Evolutionary conservation across 805 yeast genomes (phyloP).

Genomic region (Candida taoyuanica): DNA sequence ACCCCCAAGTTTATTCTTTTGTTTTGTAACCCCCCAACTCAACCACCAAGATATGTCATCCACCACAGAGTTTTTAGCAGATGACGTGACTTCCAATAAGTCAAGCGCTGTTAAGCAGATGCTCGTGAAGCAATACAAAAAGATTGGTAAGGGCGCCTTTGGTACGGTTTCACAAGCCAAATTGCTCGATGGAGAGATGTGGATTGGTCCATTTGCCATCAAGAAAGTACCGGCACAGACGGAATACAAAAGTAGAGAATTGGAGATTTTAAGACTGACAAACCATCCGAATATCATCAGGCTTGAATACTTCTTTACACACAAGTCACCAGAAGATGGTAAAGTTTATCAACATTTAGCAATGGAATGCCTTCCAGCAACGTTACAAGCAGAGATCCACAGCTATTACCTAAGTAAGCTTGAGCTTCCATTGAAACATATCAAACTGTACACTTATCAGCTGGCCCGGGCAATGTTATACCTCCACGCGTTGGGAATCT

Average conservation of each 20-base stretch:
- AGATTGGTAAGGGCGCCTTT: slow-evolving; percentile 83
- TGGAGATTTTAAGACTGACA: slow-evolving; percentile 69
- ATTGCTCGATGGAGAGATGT: slow-evolving; percentile 36
- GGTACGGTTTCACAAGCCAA: slow-evolving; percentile 81
- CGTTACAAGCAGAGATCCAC: slow-evolving; percentile 70
- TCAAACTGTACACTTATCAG: slow-evolving; percentile 74
- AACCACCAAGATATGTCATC: not conserved
- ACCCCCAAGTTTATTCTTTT: too few species aligned
- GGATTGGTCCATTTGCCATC: slow-evolving; percentile 82
- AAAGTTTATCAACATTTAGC: slow-evolving; percentile 75
- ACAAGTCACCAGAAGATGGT: slow-evolving; percentile 56
- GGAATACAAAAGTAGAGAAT: slow-evolving; percentile 77
- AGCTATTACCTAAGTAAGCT: slow-evolving; percentile 57
- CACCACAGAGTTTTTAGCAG: slow-evolving; percentile 41
- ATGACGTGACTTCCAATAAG: slow-evolving; percentile 59
- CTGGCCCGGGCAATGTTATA: slow-evolving; percentile 81
- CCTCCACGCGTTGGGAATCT: slow-evolving; percentile 72
- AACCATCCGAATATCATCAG: slow-evolving; percentile 77
- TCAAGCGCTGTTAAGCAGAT: slow-evolving; percentile 51
- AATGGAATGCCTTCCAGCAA: slow-evolving; percentile 84
- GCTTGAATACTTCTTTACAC: slow-evolving; percentile 66
- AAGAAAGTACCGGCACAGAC: slow-evolving; percentile 86
- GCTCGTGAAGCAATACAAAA: slow-evolving; percentile 66
- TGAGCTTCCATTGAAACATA: slow-evolving; percentile 65
- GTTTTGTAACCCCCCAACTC: too few species aligned